Evolutionary conservation across 169 alveolate species (phyloP), one percentile per base, ranked within the genome.

Genomic region (Eimeria maxima): DNA sequence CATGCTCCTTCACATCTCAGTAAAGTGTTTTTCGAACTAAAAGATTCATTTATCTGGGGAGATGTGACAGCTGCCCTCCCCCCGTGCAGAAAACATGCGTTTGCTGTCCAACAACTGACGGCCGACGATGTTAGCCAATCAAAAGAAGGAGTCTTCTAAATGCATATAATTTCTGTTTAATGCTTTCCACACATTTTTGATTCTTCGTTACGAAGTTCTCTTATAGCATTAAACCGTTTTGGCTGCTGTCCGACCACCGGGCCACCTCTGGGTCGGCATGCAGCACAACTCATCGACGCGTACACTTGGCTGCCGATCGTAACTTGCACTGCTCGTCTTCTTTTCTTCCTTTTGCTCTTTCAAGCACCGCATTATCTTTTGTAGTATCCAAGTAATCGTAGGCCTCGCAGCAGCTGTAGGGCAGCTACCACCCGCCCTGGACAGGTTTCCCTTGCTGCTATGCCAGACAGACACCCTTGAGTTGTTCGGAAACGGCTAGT

Each of bases 181-280:
- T 3, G 69, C 5, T 16, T 11, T 3, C 5, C 11, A 60, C 24
- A 60, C 27, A 16, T 16, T 6, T 16, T 7, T 60, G 24, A 60
- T 13, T 60, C 18, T 13, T 60, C 5, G 5, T 11, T 60, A 3
- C 18, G 24, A 60, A 16, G 69, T 60, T 60, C 3, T 60, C 11
- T 60, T 13, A 13, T 60, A 13, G 69, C 24, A 60, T 60, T 60
- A 60, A 6, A 7, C 24, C 69, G n/a, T n/a, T 5, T 60, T 16
- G 11, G 27, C 69, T 60, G 69, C 69, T 60, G 69, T 60, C 69
- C 69, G 69, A 60, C 69, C 69, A 60, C 69, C 69, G 24, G 69
- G 69, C 69, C 69, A 16, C 18, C 69, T 60, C 69, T 60, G 69
- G 11, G 69, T 60, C 69, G 69, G 69, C 69, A 60, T 60, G 69